Percentiles rank a stretch among this genome's conserved stretches.
Evolutionary conservation across 2,329 filamentous ascomycete species (phyloP).

Genomic region (Epichloe aotearoae): DNA sequence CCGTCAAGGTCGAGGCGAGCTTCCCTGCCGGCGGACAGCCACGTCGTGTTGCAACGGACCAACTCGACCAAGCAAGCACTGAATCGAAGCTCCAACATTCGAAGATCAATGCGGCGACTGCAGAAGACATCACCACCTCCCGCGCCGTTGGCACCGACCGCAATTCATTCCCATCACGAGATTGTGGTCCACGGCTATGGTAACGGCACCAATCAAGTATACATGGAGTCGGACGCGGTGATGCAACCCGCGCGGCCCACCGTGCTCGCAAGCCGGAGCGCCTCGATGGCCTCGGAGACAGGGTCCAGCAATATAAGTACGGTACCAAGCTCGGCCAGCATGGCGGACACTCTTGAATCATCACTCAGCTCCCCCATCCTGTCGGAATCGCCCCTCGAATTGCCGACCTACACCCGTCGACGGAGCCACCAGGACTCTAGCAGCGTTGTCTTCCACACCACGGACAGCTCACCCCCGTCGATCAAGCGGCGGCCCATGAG

Average conservation of each 20-base stretch:
- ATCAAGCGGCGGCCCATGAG: conserved; percentile 16
- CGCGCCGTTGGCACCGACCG: background rate
- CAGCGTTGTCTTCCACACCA: conserved; percentile 8
- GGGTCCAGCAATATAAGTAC: conserved; percentile 12
- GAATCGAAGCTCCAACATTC: conserved; percentile 20
- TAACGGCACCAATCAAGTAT: conserved; percentile 34
- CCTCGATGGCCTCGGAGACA: conserved; percentile 16
- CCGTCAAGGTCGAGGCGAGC: conserved; percentile 2
- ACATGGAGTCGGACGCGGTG: conserved; percentile 8
- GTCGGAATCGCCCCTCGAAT: conserved; percentile 9
- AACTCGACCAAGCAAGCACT: conserved; percentile 19
- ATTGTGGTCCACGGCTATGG: conserved; percentile 41
- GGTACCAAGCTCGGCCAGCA: conserved; percentile 16
- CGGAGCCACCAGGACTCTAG: conserved; percentile 16
- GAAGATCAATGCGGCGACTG: conserved; percentile 21
- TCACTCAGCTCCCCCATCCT: conserved; percentile 14
- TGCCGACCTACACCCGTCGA: conserved; percentile 11
- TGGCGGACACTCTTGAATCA: conserved; percentile 13
- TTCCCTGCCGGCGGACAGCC: conserved; percentile 4
- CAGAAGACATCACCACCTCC: conserved; percentile 11
- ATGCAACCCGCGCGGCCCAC: conserved; percentile 3
- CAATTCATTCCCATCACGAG: conserved; percentile 27
- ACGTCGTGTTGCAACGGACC: conserved; percentile 12
- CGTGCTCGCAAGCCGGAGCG: conserved; percentile 11
- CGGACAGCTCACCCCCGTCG: background rate